Conservation (phyloP, 1,139 yeast genomes). For the Williopsis jadinii region DNA sequence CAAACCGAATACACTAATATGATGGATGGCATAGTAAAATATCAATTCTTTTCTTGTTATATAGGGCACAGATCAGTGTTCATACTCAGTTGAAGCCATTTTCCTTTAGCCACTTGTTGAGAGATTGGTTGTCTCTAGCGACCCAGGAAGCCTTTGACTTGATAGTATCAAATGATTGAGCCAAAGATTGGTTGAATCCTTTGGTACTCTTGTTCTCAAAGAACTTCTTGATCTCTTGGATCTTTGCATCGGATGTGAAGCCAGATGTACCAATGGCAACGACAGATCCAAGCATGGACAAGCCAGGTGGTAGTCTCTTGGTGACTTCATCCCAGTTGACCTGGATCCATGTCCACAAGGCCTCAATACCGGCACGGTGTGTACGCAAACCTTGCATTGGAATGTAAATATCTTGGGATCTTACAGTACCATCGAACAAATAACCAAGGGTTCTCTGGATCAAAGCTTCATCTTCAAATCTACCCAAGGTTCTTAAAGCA, state of each 20-base stretch:
- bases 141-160: constrained; percentile 61
- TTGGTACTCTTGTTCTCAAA: constrained; percentile 55
- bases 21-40: too few species aligned
- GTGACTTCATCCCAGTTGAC: constrained; percentile 64
- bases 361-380: constrained; percentile 52
- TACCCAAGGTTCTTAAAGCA: constrained; percentile 72
- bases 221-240: constrained; percentile 50
- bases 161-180: constrained; percentile 63
- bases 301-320: constrained; percentile 71
- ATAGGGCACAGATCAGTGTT: too few species aligned
- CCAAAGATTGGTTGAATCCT: constrained; percentile 69
- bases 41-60: too few species aligned
- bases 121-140: constrained; percentile 49
- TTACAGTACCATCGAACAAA: constrained; percentile 59
- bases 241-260: constrained; percentile 56
- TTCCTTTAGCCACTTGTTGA: constrained; percentile 45
- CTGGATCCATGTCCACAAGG: constrained; percentile 72
- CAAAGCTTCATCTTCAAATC: constrained; percentile 51
- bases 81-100: constrained; percentile 25
- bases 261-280: constrained; percentile 57
- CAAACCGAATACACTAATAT: too few species aligned
- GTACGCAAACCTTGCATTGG: constrained; percentile 69
- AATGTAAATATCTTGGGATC: constrained; percentile 79
- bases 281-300: constrained; percentile 70
- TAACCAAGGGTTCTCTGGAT: constrained; percentile 54